Conservation (phyloP, 805 yeast genomes). For the Hanseniaspora singularis region DNA sequence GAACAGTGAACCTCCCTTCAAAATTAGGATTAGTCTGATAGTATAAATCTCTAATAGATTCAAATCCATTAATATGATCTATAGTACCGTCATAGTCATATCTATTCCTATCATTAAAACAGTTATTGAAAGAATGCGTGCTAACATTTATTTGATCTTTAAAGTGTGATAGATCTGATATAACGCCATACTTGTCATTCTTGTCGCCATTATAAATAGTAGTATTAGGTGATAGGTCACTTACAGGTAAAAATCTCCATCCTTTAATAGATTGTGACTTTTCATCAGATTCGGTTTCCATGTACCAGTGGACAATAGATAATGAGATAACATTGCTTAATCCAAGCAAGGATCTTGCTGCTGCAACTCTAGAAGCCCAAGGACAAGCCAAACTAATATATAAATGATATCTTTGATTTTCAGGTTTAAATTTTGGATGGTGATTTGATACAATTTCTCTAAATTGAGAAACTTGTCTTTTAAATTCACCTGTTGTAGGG, state of each 20-base stretch:
- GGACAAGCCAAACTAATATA: conserved; percentile 88
- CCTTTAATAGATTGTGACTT: conserved; percentile 48
- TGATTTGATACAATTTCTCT: conserved; percentile 51
- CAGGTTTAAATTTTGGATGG: conserved; percentile 59
- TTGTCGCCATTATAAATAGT: conserved; percentile 15
- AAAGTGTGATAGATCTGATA: conserved; percentile 21
- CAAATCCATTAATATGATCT: conserved; percentile 49
- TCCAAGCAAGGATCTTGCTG: conserved; percentile 65
- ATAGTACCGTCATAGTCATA: conserved; percentile 33
- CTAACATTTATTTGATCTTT: conserved; percentile 4
- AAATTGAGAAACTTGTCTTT: conserved; percentile 45
- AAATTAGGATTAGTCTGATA: conserved; percentile 64
- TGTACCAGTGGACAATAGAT: conserved; percentile 81
- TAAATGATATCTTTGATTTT: conserved; percentile 69
- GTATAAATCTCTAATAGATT: conserved; percentile 59
- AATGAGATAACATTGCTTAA: conserved; percentile 46
- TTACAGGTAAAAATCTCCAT: conserved; percentile 62
- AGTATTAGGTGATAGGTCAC: conserved; percentile 29
- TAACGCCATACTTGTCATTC: conserved; percentile 16
- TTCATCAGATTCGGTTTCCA: conserved; percentile 27
- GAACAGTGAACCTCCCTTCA: conserved; percentile 79
- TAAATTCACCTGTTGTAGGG: conserved; percentile 26
- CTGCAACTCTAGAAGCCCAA: conserved; percentile 82
- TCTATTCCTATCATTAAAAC: conserved; percentile 21
- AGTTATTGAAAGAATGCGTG: conserved; percentile 18